phyloP scores from a whole-genome alignment of 2,329 filamentous ascomycete species.

The Sporothrix brasiliensis region DNA sequence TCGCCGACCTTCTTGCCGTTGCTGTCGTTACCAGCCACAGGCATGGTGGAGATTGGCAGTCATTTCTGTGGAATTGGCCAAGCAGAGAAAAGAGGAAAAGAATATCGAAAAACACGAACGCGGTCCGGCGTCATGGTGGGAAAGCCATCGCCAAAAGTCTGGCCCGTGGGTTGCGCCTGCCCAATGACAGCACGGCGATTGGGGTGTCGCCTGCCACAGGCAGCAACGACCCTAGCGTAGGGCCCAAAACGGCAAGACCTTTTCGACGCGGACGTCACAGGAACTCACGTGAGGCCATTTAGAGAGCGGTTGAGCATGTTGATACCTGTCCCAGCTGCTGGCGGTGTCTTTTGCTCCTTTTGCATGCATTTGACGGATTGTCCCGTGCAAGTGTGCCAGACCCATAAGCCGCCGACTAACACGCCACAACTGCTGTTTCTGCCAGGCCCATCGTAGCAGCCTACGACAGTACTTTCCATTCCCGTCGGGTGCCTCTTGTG shows the following conservation, averaged over 20 bases:
- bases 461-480: background rate
- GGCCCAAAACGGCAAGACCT: conserved; percentile 3
- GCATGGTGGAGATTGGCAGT: conserved; percentile 20
- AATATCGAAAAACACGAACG: background rate
- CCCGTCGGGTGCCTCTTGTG: background rate
- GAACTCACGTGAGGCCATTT: conserved; percentile 26
- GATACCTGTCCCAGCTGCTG: background rate
- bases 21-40: conserved; percentile 24
- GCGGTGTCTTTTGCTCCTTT: background rate
- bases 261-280: conserved; percentile 25
- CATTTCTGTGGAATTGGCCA: background rate
- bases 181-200: conserved; percentile 17
- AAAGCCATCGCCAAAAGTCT: background rate
- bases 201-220: conserved; percentile 16
- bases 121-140: background rate
- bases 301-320: background rate
- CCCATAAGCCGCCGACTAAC: too few species aligned
- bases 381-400: too few species aligned
- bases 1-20: background rate
- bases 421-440: background rate
- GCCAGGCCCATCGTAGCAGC: background rate
- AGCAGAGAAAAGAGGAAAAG: background rate
- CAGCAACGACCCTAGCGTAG: background rate
- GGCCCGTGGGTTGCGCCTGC: background rate
- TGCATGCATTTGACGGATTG: too few species aligned